Evolutionary conservation across 768 basidiomycete species (phyloP).

Genomic region (Phlebiopsis flavidoalba): DNA sequence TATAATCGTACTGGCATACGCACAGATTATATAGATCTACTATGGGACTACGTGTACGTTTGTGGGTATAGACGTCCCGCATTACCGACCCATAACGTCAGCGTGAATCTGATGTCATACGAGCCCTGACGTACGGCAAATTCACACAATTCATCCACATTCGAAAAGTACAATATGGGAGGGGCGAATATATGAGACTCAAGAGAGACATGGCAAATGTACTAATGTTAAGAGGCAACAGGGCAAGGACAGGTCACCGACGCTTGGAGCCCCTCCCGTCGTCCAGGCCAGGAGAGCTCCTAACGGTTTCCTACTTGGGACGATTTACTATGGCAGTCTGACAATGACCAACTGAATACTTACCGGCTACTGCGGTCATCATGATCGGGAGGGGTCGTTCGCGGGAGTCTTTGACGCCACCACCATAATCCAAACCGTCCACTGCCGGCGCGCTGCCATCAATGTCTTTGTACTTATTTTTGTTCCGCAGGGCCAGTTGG

Average conservation of each 20-base stretch:
- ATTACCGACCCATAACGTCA: too few species aligned
- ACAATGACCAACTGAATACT: conserved; percentile 17
- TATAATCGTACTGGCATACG: too few species aligned
- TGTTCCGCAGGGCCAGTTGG: conserved; percentile 85
- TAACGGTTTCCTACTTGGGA: conserved; percentile 54
- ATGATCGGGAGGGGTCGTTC: conserved; percentile 53
- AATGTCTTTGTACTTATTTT: conserved; percentile 87
- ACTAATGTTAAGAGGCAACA: too few species aligned
- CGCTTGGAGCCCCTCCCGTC: conserved; percentile 67
- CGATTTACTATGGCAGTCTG: background rate
- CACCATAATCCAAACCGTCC: conserved; percentile 87
- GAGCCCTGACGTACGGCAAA: too few species aligned
- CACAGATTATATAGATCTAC: too few species aligned
- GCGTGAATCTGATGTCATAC: too few species aligned
- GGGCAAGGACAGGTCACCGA: conserved; percentile 36
- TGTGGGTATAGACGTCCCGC: too few species aligned
- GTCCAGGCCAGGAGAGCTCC: conserved; percentile 67
- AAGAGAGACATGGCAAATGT: too few species aligned
- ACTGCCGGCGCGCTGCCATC: conserved; percentile 82
- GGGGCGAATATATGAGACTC: too few species aligned
- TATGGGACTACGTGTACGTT: too few species aligned
- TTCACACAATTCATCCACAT: too few species aligned
- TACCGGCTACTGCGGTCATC: conserved; percentile 64
- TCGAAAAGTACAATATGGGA: too few species aligned
- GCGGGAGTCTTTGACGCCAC: conserved; percentile 32